These are phyloP conservation scores for Cercospora sp. DNA, from an alignment of 2,329 filamentous ascomycete genomes.

Conservation along the genomic window DNA sequence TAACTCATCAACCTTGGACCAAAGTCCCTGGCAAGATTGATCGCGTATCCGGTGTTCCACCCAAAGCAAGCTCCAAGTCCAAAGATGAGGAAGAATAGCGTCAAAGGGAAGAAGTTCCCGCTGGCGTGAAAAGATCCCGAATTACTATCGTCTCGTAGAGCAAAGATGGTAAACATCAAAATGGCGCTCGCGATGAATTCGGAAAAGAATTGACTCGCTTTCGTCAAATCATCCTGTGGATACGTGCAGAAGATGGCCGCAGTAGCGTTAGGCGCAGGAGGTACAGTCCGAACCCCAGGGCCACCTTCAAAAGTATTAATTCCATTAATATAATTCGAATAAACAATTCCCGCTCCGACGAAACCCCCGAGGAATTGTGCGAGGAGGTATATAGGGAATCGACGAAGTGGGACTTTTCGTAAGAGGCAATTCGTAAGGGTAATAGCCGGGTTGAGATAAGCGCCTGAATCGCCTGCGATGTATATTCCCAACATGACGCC, in stretches of 20 bases:
- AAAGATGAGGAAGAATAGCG: slow-evolving; percentile 66
- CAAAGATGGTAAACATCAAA: slow-evolving; percentile 70
- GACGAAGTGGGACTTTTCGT: slow-evolving; percentile 67
- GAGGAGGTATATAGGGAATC: slow-evolving; percentile 66
- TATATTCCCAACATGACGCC: slow-evolving; percentile 65
- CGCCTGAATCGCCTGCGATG: slow-evolving; percentile 36
- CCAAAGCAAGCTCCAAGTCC: slow-evolving; percentile 68
- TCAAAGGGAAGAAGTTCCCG: slow-evolving; percentile 56
- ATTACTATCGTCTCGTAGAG: slow-evolving; percentile 57
- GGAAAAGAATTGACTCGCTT: slow-evolving; percentile 67
- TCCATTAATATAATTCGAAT: slow-evolving; percentile 55
- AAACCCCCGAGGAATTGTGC: slow-evolving; percentile 69
- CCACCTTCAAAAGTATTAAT: slow-evolving; percentile 62
- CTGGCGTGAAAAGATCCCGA: slow-evolving; percentile 37
- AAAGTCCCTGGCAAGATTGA: slow-evolving; percentile 71
- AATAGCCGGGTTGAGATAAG: slow-evolving; percentile 61
- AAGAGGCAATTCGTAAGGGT: slow-evolving; percentile 69
- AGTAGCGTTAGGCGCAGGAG: slow-evolving; percentile 57
- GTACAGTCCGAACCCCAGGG: slow-evolving; percentile 62
- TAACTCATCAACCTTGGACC: slow-evolving; percentile 68
- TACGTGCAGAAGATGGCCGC: slow-evolving; percentile 71
- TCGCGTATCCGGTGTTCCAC: slow-evolving; percentile 67
- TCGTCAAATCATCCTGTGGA: slow-evolving; percentile 62
- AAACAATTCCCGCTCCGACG: slow-evolving; percentile 51
- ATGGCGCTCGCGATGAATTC: slow-evolving; percentile 67